A percentile compares a stretch with the other conserved stretches of the same genome.
Evolutionary conservation across 2,329 filamentous ascomycete species (phyloP).

Genomic region (Knufia fluminis): DNA sequence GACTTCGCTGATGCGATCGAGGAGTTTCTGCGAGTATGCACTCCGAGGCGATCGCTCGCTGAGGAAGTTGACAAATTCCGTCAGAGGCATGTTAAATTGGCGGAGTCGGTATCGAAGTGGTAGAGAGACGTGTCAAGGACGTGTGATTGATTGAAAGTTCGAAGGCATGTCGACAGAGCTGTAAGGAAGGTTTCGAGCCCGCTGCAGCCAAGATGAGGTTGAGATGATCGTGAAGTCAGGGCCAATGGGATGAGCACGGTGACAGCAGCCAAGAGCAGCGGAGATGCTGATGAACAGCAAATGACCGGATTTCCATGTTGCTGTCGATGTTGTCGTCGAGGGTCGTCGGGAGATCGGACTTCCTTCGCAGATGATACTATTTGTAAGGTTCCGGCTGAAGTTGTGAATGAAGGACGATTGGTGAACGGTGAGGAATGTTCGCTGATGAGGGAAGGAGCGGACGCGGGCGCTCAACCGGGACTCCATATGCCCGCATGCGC

Average conservation of each 20-base stretch:
- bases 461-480: too few species aligned
- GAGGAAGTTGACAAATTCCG: background rate
- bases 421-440: too few species aligned
- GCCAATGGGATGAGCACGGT: background rate
- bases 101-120: background rate
- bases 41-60: background rate
- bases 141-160: background rate
- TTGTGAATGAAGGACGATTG: too few species aligned
- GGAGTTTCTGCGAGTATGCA: conserved; percentile 25
- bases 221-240: background rate
- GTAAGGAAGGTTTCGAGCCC: background rate
- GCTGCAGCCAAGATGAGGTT: background rate
- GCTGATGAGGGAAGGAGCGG: too few species aligned
- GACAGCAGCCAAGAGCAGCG: background rate
- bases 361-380: too few species aligned
- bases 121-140: background rate
- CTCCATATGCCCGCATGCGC: too few species aligned
- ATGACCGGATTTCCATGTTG: too few species aligned
- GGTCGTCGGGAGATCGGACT: too few species aligned
- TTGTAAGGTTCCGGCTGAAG: too few species aligned
- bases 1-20: conserved; percentile 28
- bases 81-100: background rate
- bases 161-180: background rate
- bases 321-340: too few species aligned
- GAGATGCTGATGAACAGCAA: too few species aligned